A percentile compares a stretch with the other conserved stretches of the same genome.
Conservation (phyloP, 768 basidiomycete species). For the Cyclocybe cylindracea region DNA sequence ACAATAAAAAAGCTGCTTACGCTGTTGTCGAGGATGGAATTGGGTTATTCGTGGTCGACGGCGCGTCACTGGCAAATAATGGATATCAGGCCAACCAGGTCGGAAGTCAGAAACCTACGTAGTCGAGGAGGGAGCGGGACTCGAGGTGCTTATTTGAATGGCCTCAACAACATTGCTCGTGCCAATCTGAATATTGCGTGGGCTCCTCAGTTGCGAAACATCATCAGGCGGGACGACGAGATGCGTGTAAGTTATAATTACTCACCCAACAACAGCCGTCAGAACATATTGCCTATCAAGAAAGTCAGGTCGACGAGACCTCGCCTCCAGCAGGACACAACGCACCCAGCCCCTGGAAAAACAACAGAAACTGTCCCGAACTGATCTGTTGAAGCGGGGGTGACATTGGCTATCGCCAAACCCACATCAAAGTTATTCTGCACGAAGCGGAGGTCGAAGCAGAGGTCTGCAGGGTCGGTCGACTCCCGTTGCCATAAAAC, state of each 20-base stretch:
- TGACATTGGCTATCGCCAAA: slow-evolving; percentile 14
- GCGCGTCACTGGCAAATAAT: too few species aligned
- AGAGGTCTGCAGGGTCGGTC: neutral
- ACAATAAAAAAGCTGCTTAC: too few species aligned
- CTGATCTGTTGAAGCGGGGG: neutral
- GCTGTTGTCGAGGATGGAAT: too few species aligned
- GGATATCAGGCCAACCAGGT: too few species aligned
- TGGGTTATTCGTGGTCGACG: too few species aligned
- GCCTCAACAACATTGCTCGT: slow-evolving; percentile 14
- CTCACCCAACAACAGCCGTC: slow-evolving; percentile 19
- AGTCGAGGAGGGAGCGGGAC: neutral
- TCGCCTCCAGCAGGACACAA: neutral
- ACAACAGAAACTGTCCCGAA: slow-evolving; percentile 9
- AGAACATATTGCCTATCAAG: slow-evolving; percentile 13
- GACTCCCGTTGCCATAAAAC: slow-evolving; percentile 12
- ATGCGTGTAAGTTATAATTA: neutral
- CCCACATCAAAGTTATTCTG: slow-evolving; percentile 14
- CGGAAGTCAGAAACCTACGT: too few species aligned
- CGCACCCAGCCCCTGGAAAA: slow-evolving; percentile 19
- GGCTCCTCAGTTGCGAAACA: slow-evolving; percentile 8
- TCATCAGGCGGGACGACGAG: neutral
- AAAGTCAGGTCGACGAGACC: neutral
- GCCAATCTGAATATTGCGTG: slow-evolving; percentile 15
- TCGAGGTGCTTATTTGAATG: slow-evolving; percentile 6
- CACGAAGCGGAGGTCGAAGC: slow-evolving; percentile 15